Evolutionary conservation across 1,139 yeast species (phyloP), one percentile per base, ranked within the genome.

Genomic region (Suhomyces choctaworum): DNA sequence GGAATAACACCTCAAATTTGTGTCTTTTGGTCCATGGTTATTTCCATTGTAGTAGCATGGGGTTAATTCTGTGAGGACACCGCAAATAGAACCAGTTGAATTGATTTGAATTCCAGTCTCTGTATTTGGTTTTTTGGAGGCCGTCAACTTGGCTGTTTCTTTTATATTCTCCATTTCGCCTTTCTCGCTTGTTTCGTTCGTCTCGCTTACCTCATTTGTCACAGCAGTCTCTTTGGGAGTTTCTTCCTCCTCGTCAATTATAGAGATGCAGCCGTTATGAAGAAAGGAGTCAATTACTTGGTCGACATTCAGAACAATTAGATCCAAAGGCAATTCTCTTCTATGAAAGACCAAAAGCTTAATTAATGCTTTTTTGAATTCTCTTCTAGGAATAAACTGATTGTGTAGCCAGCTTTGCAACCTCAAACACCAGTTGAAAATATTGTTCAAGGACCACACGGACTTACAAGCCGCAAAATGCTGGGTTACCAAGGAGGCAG

Each of bases 271-370:
- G 6, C 72, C 72, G 27, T 64, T 67, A 1, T 42, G 45, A 7
- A 69, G 52, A 19, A 84, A 62, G 0, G 80, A 65, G 7, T 61
- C 59, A 16, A 83, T 54, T 2, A 79, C 73, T 28, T 70, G 73
- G 23, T 70, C 75, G 1, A 83, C 78, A 31, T 78, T 62, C 27
- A 71, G 69, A 12, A 80, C 82, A 16, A 85, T 73, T 21, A 77
- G 62, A 30, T 78, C 78, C 49, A 75, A 61, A 11, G 79, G 76
- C 16, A 78, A 58, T 29, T 74, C 74, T 5, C 79, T 70, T 29
- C 72, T 60, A 37, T 72, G 72, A 44, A 65, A 77, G 3, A 73
- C 74, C 38, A 80, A 63, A 29, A 82, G 58, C 27, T 73, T 68
- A 17, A 71, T 66, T 27, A 82, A 60, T 0, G 81, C 76, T 42